These are phyloP conservation scores for Brettanomyces naardenensis DNA, from an alignment of 805 yeast species.

Conservation along the genomic window DNA sequence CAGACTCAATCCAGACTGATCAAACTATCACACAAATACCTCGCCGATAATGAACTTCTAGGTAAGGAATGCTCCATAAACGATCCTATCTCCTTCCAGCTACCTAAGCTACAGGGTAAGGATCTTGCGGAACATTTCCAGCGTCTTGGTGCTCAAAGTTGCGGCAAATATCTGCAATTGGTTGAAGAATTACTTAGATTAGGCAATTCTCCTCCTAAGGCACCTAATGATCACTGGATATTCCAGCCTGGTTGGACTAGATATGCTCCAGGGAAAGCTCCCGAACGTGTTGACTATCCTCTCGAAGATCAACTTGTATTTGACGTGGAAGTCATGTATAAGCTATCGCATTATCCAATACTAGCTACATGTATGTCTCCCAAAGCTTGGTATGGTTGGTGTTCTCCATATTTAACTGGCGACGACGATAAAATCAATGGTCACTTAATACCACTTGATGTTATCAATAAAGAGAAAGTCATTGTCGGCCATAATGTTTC, in stretches of 20 bases:
- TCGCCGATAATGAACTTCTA: slow-evolving; percentile 54
- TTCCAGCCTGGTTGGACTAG: slow-evolving; percentile 73
- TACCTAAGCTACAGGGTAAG: slow-evolving; percentile 71
- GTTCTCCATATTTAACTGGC: slow-evolving; percentile 71
- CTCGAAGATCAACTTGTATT: slow-evolving; percentile 66
- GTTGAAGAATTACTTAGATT: slow-evolving; percentile 35
- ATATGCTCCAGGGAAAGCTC: slow-evolving; percentile 48
- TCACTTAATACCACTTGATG: slow-evolving; percentile 70
- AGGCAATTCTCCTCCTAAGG: slow-evolving; percentile 26
- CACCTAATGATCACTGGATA: slow-evolving; percentile 34
- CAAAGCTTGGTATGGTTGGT: slow-evolving; percentile 91
- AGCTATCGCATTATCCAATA: slow-evolving; percentile 63
- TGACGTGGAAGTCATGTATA: slow-evolving; percentile 85
- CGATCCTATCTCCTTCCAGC: slow-evolving; percentile 48
- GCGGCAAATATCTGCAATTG: slow-evolving; percentile 52
- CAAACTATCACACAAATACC: slow-evolving; percentile 51
- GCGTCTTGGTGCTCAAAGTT: slow-evolving; percentile 50
- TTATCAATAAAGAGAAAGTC: slow-evolving; percentile 36
- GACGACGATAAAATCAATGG: slow-evolving; percentile 37
- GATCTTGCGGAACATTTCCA: slow-evolving; percentile 81
- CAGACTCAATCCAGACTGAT: slow-evolving; percentile 25
- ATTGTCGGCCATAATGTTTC: slow-evolving; percentile 88
- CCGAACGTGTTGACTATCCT: slow-evolving; percentile 60
- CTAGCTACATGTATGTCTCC: slow-evolving; percentile 74
- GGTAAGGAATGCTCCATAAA: slow-evolving; percentile 64